Evolutionary conservation across 2,329 filamentous ascomycete species (phyloP), one percentile per base, ranked within the genome.

Genomic region (Metarhizium rileyi): DNA sequence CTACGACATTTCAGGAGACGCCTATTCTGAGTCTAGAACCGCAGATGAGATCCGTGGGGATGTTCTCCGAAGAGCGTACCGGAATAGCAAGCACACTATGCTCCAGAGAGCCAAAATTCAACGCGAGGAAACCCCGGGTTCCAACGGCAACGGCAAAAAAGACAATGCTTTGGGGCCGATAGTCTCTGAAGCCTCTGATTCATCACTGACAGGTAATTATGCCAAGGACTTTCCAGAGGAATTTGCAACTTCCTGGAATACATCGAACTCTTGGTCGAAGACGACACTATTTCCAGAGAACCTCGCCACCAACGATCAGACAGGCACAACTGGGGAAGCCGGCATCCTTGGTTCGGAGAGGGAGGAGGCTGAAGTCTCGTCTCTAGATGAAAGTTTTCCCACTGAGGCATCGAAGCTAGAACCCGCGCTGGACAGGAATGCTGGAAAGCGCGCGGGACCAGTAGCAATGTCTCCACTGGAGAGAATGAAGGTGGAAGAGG

Each of bases 141-240:
- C 44, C 14, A 54, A 38, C 47, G 26, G 38, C 20, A 46, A 52
- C 38, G 45, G 50, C 18, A 35, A 49, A 35, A 44, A 52, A 14
- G 49, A 51, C 8, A 33, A 41, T 2, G 18, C 44, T 18, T n/a
- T n/a, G n/a, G n/a, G n/a, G n/a, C n/a, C n/a, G 49, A 18, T 40
- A 50, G n/a, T 40, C 30, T 20, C 26, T 25, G 27, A 43, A 25
- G 27, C 22, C 6, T 30, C 27, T 6, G 20, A 22, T 7, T 30
- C 22, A 3, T 35, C 52, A 9, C 50, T 77, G 45, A 75, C 71
- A 8, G 75, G 75, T 4, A 75, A 72, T 53, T 77, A 70, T 52
- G 61, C 63, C 8, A 70, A 69, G 28, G 76, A 78, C 57, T 78
- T 78, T 51, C 73, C 75, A 0, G 74, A 78, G 51, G 74, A 78